Evolutionary conservation across 1,284 basidiomycete species (phyloP).

Genomic region (Hypsizygus ulmarius): DNA sequence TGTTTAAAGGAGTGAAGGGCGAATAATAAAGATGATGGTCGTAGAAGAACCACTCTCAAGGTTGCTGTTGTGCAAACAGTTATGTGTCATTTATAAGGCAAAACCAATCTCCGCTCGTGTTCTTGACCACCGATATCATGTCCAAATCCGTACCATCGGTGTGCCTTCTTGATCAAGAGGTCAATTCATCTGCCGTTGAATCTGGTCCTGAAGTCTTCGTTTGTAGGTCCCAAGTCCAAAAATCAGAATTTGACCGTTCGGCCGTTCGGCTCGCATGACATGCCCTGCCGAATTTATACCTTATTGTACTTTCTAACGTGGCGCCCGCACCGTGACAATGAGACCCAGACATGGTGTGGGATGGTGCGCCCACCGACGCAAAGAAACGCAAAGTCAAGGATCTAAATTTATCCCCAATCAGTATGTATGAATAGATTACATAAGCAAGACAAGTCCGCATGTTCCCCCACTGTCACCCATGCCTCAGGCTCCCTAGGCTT

Average conservation of each 20-base stretch:
- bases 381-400: conserved; percentile 6
- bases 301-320: not conserved
- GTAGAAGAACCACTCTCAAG: too few relatives aligned
- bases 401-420: conserved; percentile 8
- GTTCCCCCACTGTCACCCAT: too few relatives aligned
- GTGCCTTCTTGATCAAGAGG: not conserved
- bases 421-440: conserved; percentile 1
- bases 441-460: not conserved
- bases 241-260: conserved; percentile 1
- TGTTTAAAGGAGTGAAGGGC: too few relatives aligned
- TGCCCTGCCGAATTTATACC: not conserved
- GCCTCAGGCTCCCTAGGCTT: too few relatives aligned
- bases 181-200: not conserved
- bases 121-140: too few relatives aligned
- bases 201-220: not conserved
- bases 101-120: too few relatives aligned
- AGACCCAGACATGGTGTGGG: conserved; percentile 1
- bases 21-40: too few relatives aligned
- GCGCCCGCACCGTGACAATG: not conserved
- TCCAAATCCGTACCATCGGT: not conserved
- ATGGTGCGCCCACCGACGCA: conserved; percentile 6
- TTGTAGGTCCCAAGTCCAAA: not conserved
- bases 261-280: not conserved
- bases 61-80: too few relatives aligned
- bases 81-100: too few relatives aligned